Evolutionary conservation across 208 protist species (phyloP).

Genomic region (Leishmania mexicana): DNA sequence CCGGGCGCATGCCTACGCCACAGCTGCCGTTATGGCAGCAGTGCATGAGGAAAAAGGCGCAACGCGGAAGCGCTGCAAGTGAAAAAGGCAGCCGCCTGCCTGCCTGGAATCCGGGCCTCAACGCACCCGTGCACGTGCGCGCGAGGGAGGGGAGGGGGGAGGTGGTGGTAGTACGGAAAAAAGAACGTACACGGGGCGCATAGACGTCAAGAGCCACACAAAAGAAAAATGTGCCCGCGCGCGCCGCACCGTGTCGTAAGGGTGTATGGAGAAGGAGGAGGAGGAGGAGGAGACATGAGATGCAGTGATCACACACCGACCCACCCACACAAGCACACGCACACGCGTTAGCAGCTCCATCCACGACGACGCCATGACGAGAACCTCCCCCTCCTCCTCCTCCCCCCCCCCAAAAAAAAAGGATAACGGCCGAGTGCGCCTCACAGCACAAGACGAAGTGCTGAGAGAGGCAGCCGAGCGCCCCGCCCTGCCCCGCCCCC

Average conservation of each 20-base stretch:
- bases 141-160: no score
- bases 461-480: no score
- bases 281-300: neutral
- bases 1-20: neutral
- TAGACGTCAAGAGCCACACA: neutral
- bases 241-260: neutral
- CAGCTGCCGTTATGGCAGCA: neutral
- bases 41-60: neutral
- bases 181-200: no score
- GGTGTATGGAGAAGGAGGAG: neutral
- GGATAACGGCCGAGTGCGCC: no score
- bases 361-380: neutral
- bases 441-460: neutral
- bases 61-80: neutral
- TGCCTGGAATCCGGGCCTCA: neutral
- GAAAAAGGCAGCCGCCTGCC: neutral
- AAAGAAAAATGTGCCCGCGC: neutral
- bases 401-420: no score
- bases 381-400: neutral
- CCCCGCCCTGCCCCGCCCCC: no score
- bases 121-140: neutral
- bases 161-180: no score
- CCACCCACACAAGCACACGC: neutral
- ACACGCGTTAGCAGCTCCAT: neutral
- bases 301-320: neutral